These are phyloP conservation scores for Pseudocercospora eumusae DNA, from an alignment of 2,329 filamentous ascomycete genomes.

Conservation along the genomic window DNA sequence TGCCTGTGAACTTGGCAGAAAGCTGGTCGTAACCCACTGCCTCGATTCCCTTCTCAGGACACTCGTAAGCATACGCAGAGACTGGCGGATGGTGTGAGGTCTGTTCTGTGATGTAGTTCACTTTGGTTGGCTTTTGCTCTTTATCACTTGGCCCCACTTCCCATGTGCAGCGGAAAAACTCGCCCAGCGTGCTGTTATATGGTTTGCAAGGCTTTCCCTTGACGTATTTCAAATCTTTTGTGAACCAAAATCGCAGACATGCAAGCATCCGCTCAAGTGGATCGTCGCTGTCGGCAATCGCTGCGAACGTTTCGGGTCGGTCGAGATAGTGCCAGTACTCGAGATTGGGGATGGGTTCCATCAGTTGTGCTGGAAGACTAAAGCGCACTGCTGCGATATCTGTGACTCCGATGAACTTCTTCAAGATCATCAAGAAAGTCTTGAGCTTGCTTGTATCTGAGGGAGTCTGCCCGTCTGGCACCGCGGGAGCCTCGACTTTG, in stretches of 20 bases:
- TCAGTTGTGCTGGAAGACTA: slow-evolving; percentile 88
- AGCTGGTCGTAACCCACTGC: slow-evolving; percentile 94
- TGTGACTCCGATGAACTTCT: slow-evolving; percentile 92
- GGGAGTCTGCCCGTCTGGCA: slow-evolving; percentile 48
- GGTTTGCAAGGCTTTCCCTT: slow-evolving; percentile 99
- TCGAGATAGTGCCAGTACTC: slow-evolving; percentile 99
- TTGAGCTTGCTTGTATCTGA: slow-evolving; percentile 87
- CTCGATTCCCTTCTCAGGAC: slow-evolving; percentile 83
- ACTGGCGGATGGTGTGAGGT: slow-evolving; percentile 97
- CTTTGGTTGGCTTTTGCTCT: slow-evolving; percentile 60
- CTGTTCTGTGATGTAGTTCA: slow-evolving; percentile 96
- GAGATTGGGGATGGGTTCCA: slow-evolving; percentile 94
- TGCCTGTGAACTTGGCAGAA: slow-evolving; percentile 95
- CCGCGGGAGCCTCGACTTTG: slow-evolving; percentile 13
- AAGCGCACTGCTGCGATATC: slow-evolving; percentile 96
- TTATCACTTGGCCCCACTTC: slow-evolving; percentile 68
- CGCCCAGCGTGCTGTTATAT: slow-evolving; percentile 94
- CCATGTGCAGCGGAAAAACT: slow-evolving; percentile 99
- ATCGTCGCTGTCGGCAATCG: slow-evolving; percentile 86
- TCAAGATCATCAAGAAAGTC: slow-evolving; percentile 83
- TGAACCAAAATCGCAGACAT: slow-evolving; percentile 96
- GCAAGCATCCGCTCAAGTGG: slow-evolving; percentile 91
- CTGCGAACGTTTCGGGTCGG: slow-evolving; percentile 84
- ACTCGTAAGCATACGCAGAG: slow-evolving; percentile 91
- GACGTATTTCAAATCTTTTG: slow-evolving; percentile 97